phyloP scores from a whole-genome alignment of 148 eudicot species.

The Fagopyrum esculentum region DNA sequence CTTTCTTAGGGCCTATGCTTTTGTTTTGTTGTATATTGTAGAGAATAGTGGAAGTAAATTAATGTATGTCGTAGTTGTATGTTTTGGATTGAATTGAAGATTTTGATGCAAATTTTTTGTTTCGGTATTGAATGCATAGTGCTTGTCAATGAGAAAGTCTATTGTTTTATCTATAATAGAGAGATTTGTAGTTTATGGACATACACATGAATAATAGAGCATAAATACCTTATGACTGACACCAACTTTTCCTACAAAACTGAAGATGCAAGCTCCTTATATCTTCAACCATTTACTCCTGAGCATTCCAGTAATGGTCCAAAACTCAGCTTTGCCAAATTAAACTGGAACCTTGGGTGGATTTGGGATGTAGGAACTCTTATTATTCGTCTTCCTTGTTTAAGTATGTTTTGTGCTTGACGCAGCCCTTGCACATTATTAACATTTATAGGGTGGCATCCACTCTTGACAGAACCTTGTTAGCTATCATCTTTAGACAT shows the following conservation, averaged over 20 bases:
- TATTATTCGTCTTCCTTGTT: neutral
- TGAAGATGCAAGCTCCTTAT: neutral
- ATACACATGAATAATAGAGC: neutral
- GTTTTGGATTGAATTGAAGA: neutral
- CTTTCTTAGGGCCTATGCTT: neutral
- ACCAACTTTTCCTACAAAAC: neutral
- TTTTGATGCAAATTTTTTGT: neutral
- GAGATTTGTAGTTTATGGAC: neutral
- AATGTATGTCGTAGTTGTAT: neutral
- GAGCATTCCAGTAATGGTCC: neutral
- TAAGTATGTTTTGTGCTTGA: neutral
- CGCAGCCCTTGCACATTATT: neutral
- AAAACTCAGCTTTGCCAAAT: neutral
- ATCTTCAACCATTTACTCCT: neutral
- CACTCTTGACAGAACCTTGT: neutral
- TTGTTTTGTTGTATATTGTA: neutral
- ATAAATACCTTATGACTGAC: neutral
- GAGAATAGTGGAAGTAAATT: neutral
- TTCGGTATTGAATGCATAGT: neutral
- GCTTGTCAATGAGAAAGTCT: too few species aligned
- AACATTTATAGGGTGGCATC: neutral
- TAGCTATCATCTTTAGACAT: neutral
- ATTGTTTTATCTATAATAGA: neutral
- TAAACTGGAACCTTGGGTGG: neutral
- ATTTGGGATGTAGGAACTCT: neutral